Conservation (phyloP, 345 rosid species). For the Ceriops decandra region DNA sequence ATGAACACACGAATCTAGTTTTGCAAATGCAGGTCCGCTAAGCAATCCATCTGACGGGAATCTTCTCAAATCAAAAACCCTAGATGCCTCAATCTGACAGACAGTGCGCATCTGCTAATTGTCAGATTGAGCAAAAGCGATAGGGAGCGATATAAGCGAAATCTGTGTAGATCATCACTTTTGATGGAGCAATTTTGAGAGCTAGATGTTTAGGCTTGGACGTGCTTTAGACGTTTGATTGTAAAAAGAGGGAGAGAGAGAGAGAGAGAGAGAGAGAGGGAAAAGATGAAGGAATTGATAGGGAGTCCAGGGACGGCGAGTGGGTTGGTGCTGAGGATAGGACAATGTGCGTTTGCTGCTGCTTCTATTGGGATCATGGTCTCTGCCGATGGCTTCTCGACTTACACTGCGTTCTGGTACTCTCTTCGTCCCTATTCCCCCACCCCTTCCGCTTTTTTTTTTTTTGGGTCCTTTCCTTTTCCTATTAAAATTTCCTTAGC, state of each 20-base stretch:
- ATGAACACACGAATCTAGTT: too few species aligned
- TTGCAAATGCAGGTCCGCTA: too few species aligned
- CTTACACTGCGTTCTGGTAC: constrained; percentile 45
- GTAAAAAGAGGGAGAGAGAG: not conserved
- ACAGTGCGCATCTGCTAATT: not conserved
- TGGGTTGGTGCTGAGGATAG: constrained; percentile 38
- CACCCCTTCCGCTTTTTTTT: not conserved
- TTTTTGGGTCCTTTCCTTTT: not conserved
- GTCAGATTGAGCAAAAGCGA: not conserved
- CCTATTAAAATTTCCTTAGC: not conserved
- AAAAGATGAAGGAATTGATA: constrained; percentile 35
- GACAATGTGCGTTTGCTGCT: constrained; percentile 39
- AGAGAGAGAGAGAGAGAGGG: not conserved
- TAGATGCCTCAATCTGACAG: too few species aligned
- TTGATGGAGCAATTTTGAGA: not conserved
- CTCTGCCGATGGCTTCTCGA: constrained; percentile 32
- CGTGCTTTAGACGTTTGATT: too few species aligned
- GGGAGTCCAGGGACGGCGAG: constrained; percentile 47
- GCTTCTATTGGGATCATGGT: constrained; percentile 43
- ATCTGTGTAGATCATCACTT: not conserved
- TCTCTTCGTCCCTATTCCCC: not conserved
- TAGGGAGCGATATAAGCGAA: not conserved
- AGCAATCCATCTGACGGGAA: too few species aligned
- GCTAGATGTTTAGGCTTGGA: too few species aligned
- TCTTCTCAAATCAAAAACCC: too few species aligned